Conservation (phyloP, 768 basidiomycete genomes). For the Ramaria sp. region DNA sequence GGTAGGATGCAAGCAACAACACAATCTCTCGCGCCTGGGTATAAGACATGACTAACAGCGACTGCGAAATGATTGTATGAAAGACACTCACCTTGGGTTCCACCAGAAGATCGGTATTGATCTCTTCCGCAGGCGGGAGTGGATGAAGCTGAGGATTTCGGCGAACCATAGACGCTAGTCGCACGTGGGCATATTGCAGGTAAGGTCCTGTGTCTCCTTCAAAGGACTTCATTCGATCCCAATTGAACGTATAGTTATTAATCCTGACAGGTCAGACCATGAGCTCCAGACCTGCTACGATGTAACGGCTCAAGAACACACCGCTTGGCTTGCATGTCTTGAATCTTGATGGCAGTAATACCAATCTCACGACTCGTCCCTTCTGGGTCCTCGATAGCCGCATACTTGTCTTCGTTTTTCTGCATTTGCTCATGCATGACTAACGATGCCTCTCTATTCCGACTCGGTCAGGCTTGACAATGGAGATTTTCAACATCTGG, state of each 20-base stretch:
- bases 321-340: constrained; percentile 94
- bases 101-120: constrained; percentile 56
- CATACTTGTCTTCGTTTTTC: constrained; percentile 89
- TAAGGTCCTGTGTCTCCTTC: constrained; percentile 95
- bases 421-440: constrained; percentile 97
- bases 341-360: constrained; percentile 93
- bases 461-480: not conserved
- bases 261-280: constrained; percentile 37
- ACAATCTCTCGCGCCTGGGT: constrained; percentile 71
- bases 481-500: not conserved
- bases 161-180: constrained; percentile 79
- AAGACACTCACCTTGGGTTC: constrained; percentile 30
- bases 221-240: constrained; percentile 89
- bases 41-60: not conserved
- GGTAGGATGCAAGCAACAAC: constrained; percentile 82
- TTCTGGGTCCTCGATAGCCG: constrained; percentile 79
- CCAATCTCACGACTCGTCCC: constrained; percentile 72
- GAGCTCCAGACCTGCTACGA: not conserved
- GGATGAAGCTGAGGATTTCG: constrained; percentile 85
- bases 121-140: constrained; percentile 55
- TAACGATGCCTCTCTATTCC: constrained; percentile 56
- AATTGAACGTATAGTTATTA: constrained; percentile 93
- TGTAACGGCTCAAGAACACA: constrained; percentile 23
- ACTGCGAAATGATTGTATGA: not conserved
- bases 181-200: constrained; percentile 94